phyloP scores from a whole-genome alignment of 768 basidiomycete genomes.

The Kwoniella heveanensis region DNA sequence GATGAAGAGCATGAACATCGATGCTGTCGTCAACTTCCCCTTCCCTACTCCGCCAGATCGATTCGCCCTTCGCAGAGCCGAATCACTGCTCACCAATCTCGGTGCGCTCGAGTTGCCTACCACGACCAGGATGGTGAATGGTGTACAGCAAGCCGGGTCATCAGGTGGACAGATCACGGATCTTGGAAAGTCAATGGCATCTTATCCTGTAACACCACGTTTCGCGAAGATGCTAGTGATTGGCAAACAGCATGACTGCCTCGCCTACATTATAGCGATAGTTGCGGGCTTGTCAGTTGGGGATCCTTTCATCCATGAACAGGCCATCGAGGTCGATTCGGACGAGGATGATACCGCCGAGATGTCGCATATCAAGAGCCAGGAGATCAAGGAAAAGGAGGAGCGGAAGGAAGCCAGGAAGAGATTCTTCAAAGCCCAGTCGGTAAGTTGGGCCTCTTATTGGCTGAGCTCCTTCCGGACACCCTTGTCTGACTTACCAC shows the following conservation, averaged over 20 bases:
- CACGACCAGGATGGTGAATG: constrained; percentile 46
- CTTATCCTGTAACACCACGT: constrained; percentile 90
- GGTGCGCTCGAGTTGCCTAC: constrained; percentile 69
- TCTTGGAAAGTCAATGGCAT: constrained; percentile 85
- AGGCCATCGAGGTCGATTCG: constrained; percentile 57
- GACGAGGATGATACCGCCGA: constrained; percentile 60
- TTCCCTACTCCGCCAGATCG: constrained; percentile 96
- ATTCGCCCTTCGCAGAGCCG: constrained; percentile 72
- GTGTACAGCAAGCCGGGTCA: constrained; percentile 46
- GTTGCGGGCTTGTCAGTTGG: constrained; percentile 91
- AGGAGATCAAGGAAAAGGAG: constrained; percentile 57
- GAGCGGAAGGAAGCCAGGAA: constrained; percentile 67
- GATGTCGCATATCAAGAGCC: constrained; percentile 57
- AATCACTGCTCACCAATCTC: constrained; percentile 74
- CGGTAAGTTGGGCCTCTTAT: constrained; percentile 61
- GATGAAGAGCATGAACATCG: constrained; percentile 99
- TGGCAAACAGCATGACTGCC: constrained; percentile 79
- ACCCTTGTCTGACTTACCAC: no score
- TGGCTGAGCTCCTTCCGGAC: no score
- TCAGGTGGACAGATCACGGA: constrained; percentile 74
- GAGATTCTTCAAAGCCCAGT: constrained; percentile 78
- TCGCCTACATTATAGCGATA: constrained; percentile 87
- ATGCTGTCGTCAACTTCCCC: constrained; percentile 93
- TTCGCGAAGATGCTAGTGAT: constrained; percentile 95
- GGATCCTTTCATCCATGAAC: constrained; percentile 90